Evolutionary conservation across 192 early-diverging fungal species (phyloP).

Genomic region (Oehlia diaphana): DNA sequence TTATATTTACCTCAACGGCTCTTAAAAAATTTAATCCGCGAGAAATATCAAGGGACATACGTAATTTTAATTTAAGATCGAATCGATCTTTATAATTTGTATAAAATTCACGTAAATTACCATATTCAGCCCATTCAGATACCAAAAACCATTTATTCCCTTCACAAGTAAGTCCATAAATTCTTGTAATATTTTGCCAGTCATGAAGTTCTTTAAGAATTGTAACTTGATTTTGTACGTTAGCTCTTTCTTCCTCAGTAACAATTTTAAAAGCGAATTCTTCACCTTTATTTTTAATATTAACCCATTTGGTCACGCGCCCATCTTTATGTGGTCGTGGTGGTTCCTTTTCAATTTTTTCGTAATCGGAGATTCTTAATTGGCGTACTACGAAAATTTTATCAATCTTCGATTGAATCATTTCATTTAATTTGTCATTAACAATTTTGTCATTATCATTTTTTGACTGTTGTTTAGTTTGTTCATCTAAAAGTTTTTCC

Average conservation of each 20-base stretch:
- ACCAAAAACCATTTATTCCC: background rate
- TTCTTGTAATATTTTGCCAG: conserved; percentile 4
- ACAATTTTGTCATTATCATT: too few species aligned
- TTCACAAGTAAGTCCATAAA: conserved; percentile 7
- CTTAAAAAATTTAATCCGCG: conserved; percentile 20
- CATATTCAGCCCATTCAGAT: conserved; percentile 27
- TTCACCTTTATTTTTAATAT: background rate
- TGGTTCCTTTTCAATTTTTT: background rate
- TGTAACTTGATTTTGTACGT: background rate
- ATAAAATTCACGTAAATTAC: conserved; percentile 2
- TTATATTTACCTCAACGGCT: background rate
- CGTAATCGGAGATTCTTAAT: background rate
- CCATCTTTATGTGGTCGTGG: too few species aligned
- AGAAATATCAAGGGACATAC: conserved; percentile 11
- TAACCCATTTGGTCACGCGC: background rate
- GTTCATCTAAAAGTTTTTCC: background rate
- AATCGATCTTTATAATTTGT: background rate
- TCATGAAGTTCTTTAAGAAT: conserved; percentile 10
- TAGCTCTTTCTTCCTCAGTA: background rate
- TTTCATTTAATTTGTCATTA: too few species aligned
- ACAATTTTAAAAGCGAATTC: conserved; percentile 3
- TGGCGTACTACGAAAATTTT: background rate
- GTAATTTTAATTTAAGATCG: background rate
- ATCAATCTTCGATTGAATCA: background rate
- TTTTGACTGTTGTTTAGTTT: too few species aligned